These are phyloP conservation scores for Boletus hoseneyae DNA, from an alignment of 1,284 basidiomycete genomes.

Conservation along the genomic window DNA sequence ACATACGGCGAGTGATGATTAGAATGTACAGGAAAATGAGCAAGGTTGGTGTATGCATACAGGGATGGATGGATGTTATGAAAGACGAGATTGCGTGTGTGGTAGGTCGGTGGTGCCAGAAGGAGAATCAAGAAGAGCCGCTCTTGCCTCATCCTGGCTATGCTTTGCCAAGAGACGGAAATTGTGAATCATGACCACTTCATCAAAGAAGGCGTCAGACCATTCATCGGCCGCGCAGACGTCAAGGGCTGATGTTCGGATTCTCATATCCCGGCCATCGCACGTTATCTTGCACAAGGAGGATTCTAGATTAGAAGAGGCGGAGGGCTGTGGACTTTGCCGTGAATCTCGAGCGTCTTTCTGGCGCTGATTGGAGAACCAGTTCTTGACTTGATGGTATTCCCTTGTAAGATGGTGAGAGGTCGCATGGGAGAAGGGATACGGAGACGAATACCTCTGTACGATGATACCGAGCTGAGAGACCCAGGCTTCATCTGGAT, in stretches of 20 bases:
- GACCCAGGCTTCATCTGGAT: slow-evolving; percentile 53
- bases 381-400: slow-evolving; percentile 56
- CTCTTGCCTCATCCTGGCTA: slow-evolving; percentile 34
- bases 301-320: slow-evolving; percentile 29
- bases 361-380: slow-evolving; percentile 59
- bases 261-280: slow-evolving; percentile 45
- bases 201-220: slow-evolving; percentile 56
- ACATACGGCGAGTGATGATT: slow-evolving; percentile 32
- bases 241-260: slow-evolving; percentile 43
- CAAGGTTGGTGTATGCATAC: slow-evolving; percentile 31
- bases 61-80: slow-evolving; percentile 28
- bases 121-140: slow-evolving; percentile 25
- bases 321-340: slow-evolving; percentile 33
- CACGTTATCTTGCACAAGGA: slow-evolving; percentile 34
- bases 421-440: not conserved
- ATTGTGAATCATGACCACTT: slow-evolving; percentile 53
- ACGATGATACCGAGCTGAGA: slow-evolving; percentile 46
- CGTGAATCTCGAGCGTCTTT: slow-evolving; percentile 40
- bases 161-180: slow-evolving; percentile 40
- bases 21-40: slow-evolving; percentile 35
- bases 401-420: slow-evolving; percentile 36
- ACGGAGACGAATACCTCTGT: slow-evolving; percentile 38
- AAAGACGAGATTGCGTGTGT: slow-evolving; percentile 17
- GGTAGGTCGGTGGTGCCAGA: slow-evolving; percentile 24
- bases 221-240: slow-evolving; percentile 41